Percentiles rank a stretch among this genome's conserved stretches.
Conservation (phyloP, 371 early-diverging fungal genomes). For the Lichtheimia ramosa region DNA sequence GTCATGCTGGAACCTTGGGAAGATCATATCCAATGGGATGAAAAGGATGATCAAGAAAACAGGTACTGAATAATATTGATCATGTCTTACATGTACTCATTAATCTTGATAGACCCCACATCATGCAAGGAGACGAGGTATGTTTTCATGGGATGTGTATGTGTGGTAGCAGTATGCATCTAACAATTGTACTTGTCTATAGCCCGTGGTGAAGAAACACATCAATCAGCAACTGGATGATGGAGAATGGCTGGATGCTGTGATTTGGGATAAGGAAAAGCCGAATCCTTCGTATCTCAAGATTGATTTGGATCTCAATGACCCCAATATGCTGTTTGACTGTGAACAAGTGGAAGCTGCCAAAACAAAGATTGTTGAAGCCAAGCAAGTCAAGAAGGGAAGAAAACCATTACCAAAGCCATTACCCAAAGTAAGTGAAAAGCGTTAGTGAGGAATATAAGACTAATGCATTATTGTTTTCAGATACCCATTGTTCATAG, state of each 20-base stretch:
- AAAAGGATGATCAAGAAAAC: slow-evolving; percentile 26
- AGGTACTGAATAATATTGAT: too few species aligned
- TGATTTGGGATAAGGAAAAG: slow-evolving; percentile 78
- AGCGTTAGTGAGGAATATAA: neutral
- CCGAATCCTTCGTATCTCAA: slow-evolving; percentile 59
- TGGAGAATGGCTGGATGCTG: slow-evolving; percentile 66
- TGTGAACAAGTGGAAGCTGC: slow-evolving; percentile 56
- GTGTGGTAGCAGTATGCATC: too few species aligned
- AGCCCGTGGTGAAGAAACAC: slow-evolving; percentile 25
- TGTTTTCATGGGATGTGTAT: too few species aligned
- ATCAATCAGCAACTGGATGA: slow-evolving; percentile 59
- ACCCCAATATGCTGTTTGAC: slow-evolving; percentile 76
- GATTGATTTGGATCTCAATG: slow-evolving; percentile 71
- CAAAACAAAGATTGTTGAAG: slow-evolving; percentile 36
- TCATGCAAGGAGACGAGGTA: too few species aligned
- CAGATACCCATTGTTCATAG: slow-evolving; percentile 38
- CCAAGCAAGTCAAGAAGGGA: slow-evolving; percentile 42
- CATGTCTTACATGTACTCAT: too few species aligned
- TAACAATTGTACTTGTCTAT: too few species aligned
- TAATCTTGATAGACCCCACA: too few species aligned
- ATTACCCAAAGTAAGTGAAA: slow-evolving; percentile 33
- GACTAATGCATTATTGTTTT: neutral
- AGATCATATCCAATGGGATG: slow-evolving; percentile 81
- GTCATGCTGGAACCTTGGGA: slow-evolving; percentile 83
- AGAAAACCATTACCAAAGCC: slow-evolving; percentile 39